Evolutionary conservation across 768 basidiomycete genomes (phyloP).

Genomic region (Lentinula sp.): DNA sequence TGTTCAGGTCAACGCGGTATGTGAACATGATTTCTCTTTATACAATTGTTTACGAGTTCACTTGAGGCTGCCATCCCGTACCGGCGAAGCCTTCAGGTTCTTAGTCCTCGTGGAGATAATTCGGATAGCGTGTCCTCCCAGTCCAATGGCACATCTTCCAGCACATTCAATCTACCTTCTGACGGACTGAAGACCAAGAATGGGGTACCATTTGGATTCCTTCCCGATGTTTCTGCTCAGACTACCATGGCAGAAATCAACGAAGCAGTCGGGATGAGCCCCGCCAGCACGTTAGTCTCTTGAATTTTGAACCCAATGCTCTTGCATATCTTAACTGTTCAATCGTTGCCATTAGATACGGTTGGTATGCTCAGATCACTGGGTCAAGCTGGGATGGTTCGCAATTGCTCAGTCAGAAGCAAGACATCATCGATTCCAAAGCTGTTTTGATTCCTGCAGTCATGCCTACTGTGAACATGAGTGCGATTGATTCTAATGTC

Average conservation of each 20-base stretch:
- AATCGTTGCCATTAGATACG: background rate
- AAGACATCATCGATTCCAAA: background rate
- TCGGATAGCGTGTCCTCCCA: background rate
- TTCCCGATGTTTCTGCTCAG: background rate
- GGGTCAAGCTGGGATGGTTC: background rate
- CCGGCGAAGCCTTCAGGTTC: background rate
- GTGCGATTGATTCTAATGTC: background rate
- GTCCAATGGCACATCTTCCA: background rate
- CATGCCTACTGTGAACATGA: background rate
- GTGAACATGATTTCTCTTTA: background rate
- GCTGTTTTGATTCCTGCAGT: background rate
- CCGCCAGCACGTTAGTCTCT: background rate
- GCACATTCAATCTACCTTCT: background rate
- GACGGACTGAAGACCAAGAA: background rate
- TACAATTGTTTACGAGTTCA: background rate
- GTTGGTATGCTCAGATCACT: background rate
- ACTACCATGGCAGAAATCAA: background rate
- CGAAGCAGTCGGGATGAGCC: background rate
- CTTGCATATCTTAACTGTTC: background rate
- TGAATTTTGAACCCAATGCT: background rate
- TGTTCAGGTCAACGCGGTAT: background rate
- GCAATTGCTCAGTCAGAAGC: background rate
- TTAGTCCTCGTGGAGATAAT: background rate
- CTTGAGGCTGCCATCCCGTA: background rate
- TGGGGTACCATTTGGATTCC: background rate